phyloP scores from a whole-genome alignment of 306 rosid genomes.

The Sphenostylis stenocarpa region DNA sequence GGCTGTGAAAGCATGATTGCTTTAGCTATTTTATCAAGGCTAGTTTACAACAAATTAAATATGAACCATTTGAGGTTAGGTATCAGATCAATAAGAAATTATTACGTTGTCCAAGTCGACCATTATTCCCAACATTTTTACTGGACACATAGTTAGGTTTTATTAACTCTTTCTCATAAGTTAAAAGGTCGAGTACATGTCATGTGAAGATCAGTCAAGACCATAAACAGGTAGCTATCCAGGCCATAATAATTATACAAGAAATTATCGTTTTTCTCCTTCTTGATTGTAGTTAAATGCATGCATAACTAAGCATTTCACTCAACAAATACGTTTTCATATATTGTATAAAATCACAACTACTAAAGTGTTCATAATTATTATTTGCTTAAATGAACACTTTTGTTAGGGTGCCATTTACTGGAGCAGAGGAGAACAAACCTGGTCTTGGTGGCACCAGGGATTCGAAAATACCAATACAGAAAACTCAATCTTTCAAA shows the following conservation, averaged over 20 bases:
- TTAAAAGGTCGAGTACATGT: background rate
- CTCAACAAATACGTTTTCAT: background rate
- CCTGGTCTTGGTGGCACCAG: conserved; percentile 30
- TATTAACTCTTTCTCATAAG: background rate
- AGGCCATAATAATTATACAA: background rate
- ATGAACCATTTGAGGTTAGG: background rate
- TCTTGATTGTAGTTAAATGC: background rate
- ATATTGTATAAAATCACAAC: background rate
- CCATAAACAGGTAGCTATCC: background rate
- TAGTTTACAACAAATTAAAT: background rate
- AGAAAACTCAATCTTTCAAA: conserved; percentile 54
- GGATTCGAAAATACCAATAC: conserved; percentile 45
- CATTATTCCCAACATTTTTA: background rate
- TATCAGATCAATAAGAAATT: background rate
- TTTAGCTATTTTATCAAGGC: background rate
- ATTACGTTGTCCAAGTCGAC: no score
- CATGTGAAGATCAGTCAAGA: background rate
- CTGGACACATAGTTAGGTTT: background rate
- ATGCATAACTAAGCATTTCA: background rate
- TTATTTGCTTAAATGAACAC: conserved; percentile 3
- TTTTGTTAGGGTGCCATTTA: conserved; percentile 45
- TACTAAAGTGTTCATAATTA: background rate
- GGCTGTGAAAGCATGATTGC: background rate
- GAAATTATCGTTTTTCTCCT: background rate
- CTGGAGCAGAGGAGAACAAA: conserved; percentile 31